Evolutionary conservation across 139 green algal genomes (phyloP), one percentile per base, ranked within the genome.

Genomic region (Microglena sp.): DNA sequence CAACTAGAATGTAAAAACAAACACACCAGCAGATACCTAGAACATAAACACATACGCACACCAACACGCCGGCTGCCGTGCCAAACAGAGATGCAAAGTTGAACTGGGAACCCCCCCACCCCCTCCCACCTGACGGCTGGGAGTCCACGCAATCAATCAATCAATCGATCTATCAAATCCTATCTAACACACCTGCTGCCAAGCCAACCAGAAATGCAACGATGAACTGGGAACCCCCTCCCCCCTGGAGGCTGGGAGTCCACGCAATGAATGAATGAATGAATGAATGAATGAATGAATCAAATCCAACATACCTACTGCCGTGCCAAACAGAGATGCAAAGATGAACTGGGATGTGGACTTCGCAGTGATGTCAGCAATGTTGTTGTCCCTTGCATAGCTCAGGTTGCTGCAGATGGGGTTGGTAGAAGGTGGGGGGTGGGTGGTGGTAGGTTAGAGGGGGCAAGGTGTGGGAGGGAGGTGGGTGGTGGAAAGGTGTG

Each of bases 291-390:
- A 50, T 50, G n/a, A 50, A n/a, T 11, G 18, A 50, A 50, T 18
- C 18, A 50, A 36, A 28, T 29, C 36, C 43, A 24, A n/a, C 43
- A 67, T 67, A 55, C 73, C 76, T 21, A 54, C 68, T 2, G 68
- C 68, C 0, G 83, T 87, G 33, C 84, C 84, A 54, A 88, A 68
- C 45, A 90, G 62, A 2, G 73, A 83, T 31, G 80, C 62, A 46
- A 76, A 85, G 57, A 90, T 90, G 62, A 78, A 87, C 77, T 91
- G 84, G 33, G 67, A 82, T 54, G 83, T 86, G 62, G 72, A 72
- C 63, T 69, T 69, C 55, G 77, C 77, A 3, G 66, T 77, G 30
- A 84, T 60, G 53, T 84, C 77, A 1, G 75, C 84, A 21, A 91
- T 87, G 78, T 91, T 91, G 64, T 81, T 81, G 68, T 85, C 78